Percentiles rank a stretch among this genome's conserved stretches.
Evolutionary conservation across 2,329 filamentous ascomycete species (phyloP).

Genomic region (Cyphellophora attinorum): DNA sequence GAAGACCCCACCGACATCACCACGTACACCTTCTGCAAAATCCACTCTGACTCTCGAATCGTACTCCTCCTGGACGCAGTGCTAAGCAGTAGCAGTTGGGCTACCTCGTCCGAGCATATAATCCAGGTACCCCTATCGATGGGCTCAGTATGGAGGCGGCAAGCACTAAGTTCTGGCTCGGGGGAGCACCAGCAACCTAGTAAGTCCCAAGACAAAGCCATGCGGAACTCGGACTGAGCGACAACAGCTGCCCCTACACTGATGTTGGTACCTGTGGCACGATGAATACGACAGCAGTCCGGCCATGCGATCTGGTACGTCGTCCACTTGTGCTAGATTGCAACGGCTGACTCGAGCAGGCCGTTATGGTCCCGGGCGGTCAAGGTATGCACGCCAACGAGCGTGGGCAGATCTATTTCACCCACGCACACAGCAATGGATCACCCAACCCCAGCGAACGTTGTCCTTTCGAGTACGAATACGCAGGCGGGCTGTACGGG

Average conservation of each 20-base stretch:
- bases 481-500: constrained; percentile 20
- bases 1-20: too few relatives aligned
- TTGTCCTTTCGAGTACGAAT: constrained; percentile 38
- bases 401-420: constrained; percentile 47
- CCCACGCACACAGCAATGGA: constrained; percentile 42
- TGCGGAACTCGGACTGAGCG: too few relatives aligned
- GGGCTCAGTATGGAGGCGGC: constrained; percentile 36
- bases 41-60: too few relatives aligned
- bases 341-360: constrained; percentile 19
- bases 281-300: too few relatives aligned
- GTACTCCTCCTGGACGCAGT: too few relatives aligned
- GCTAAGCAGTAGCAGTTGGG: too few relatives aligned
- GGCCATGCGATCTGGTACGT: too few relatives aligned
- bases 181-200: constrained; percentile 36
- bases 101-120: constrained; percentile 33
- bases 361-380: constrained; percentile 51
- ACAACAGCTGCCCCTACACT: too few relatives aligned
- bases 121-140: constrained; percentile 42
- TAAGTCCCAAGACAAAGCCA: too few relatives aligned
- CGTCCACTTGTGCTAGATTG: too few relatives aligned
- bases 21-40: too few relatives aligned
- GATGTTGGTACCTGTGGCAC: too few relatives aligned
- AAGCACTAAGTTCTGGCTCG: constrained; percentile 41
- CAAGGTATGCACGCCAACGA: constrained; percentile 51
- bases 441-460: constrained; percentile 42